A percentile compares a stretch with the other conserved stretches of the same genome.
Conservation (phyloP, 352 stramenopile species). For the Elongisporangium prolatum region DNA sequence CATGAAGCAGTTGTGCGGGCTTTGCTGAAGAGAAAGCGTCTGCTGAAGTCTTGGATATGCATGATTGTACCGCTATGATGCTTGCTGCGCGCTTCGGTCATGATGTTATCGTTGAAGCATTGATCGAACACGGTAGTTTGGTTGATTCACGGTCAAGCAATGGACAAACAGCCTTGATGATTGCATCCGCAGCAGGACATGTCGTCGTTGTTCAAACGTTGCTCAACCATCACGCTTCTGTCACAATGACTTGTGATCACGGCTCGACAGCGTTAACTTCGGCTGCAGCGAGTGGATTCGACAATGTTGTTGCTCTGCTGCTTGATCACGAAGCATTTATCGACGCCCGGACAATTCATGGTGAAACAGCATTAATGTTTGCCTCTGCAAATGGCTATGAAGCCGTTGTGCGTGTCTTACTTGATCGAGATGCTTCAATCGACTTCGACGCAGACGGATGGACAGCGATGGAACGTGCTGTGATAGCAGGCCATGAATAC, state of each 20-base stretch:
- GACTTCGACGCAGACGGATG: background rate
- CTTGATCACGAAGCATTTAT: background rate
- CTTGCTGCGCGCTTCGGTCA: background rate
- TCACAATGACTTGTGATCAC: background rate
- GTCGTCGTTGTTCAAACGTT: background rate
- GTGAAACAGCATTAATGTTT: background rate
- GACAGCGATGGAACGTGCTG: background rate
- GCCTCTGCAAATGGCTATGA: background rate
- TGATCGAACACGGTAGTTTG: background rate
- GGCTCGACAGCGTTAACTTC: background rate
- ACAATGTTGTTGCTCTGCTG: background rate
- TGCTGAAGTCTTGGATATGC: background rate
- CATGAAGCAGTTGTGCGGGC: background rate
- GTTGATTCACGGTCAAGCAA: background rate
- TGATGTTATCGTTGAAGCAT: background rate
- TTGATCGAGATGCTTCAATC: background rate
- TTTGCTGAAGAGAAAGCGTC: background rate
- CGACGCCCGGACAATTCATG: background rate
- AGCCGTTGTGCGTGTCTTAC: background rate
- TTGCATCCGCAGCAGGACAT: background rate
- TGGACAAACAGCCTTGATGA: background rate
- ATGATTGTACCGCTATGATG: background rate
- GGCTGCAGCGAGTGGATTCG: background rate
- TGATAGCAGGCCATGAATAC: background rate
- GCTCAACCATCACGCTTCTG: background rate